Base-by-base conservation (phyloP, 768 basidiomycete species). In the Tulasnella sp. region DNA sequence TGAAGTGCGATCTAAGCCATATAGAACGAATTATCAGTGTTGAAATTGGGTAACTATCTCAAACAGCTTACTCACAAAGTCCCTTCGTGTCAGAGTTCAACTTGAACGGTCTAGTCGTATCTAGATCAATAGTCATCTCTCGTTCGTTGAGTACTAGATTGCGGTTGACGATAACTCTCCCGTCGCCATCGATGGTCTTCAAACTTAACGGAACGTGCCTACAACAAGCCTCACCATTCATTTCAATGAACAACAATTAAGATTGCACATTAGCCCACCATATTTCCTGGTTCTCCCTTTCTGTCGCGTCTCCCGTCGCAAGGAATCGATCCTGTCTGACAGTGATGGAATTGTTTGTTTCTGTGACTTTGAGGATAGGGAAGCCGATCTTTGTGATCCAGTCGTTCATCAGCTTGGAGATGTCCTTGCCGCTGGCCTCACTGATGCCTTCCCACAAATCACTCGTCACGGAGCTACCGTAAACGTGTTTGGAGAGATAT, bases 261-360 rank as follows among this genome's bases (percentile, higher is more conserved):
- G n/a, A n/a, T 25, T n/a, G 24, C 11, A 12, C 22, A 46, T 11
- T 9, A 50, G 52, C 68, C 15, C 62, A 85, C 93, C 93, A 97
- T 60, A 89, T 76, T 1, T 88, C 92, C 69, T 90, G 74, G 65
- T 96, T 91, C 61, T 96, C 88, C 68, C 88, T 80, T 9, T 80
- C 79, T 65, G 83, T 81, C 7, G 81, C 82, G 62, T 78, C 78
- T 0, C 92, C 93, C 0, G 84, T 87, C 67, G 89, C 85, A 49
- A 98, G 74, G 78, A 96, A 98, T 19, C 96, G 79, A 68, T 96
- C 88, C 72, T 98, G 96, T 31, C 83, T 81, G 55, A 98, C 76
- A 58, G 75, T 77, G 65, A 99, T 82, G 9, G 84, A 84, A 44
- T 77, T 79, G 0, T 74, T 69, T 10, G 75, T 79, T 71, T 96